A percentile compares a stretch with the other conserved stretches of the same genome.
Conservation (phyloP, 2,329 filamentous ascomycete genomes). For the Fulvia fulva region DNA sequence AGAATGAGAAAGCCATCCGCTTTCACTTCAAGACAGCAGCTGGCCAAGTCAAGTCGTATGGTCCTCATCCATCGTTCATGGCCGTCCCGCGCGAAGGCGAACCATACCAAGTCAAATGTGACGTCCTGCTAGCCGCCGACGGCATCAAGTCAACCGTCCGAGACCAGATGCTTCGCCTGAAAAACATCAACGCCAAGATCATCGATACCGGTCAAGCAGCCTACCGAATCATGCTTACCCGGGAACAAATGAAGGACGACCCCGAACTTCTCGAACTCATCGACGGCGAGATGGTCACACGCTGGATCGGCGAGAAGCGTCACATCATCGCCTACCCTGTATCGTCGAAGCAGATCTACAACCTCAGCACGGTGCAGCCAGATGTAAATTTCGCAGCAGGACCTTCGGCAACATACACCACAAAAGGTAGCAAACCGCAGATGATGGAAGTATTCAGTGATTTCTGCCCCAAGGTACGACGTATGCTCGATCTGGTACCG, state of each 20-base stretch:
- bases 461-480: conserved; percentile 59
- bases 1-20: conserved; percentile 57
- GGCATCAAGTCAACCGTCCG: conserved; percentile 48
- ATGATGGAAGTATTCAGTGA: conserved; percentile 59
- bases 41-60: conserved; percentile 55
- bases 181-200: conserved; percentile 53
- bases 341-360: conserved; percentile 62
- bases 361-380: conserved; percentile 60
- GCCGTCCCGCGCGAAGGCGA: conserved; percentile 54
- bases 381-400: conserved; percentile 58
- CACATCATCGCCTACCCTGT: conserved; percentile 79
- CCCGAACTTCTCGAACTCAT: conserved; percentile 65
- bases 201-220: conserved; percentile 71
- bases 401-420: conserved; percentile 60
- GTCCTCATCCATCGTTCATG: conserved; percentile 57
- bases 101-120: conserved; percentile 50
- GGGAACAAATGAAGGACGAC: conserved; percentile 63
- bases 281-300: conserved; percentile 62
- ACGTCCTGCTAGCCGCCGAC: conserved; percentile 45
- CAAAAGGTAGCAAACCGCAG: conserved; percentile 55
- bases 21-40: conserved; percentile 65
- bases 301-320: conserved; percentile 71
- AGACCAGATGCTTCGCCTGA: conserved; percentile 51
- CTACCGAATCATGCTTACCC: conserved; percentile 72
- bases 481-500: conserved; percentile 58